Conservation (phyloP, 2,329 filamentous ascomycete species). For the Talaromyces atroroseus region DNA sequence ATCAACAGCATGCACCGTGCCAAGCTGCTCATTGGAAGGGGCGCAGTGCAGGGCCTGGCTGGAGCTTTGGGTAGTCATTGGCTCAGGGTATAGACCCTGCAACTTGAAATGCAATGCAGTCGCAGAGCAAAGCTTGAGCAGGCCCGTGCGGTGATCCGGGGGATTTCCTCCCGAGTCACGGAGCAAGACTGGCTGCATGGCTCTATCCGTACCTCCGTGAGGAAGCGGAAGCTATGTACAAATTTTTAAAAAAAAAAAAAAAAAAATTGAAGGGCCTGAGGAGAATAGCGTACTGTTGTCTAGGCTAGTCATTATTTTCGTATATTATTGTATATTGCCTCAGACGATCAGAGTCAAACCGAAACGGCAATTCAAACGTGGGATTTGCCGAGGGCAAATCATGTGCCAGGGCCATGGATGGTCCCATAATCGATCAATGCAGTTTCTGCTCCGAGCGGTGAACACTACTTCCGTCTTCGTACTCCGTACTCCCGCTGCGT, state of each 20-base stretch:
- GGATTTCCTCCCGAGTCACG: slow-evolving; percentile 5
- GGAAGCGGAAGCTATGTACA: neutral
- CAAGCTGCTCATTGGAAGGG: neutral
- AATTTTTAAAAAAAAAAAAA: too few relatives aligned
- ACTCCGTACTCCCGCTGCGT: neutral
- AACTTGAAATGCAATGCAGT: neutral
- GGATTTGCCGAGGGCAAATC: neutral
- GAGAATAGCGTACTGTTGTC: too few relatives aligned
- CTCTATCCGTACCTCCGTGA: neutral
- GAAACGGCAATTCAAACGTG: neutral
- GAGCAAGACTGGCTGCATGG: neutral
- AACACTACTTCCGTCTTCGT: too few relatives aligned
- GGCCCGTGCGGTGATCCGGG: slow-evolving; percentile 9
- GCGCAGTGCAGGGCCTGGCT: neutral
- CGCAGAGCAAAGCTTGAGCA: slow-evolving; percentile 1
- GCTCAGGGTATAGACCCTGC: neutral
- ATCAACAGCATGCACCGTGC: neutral
- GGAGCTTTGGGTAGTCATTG: neutral
- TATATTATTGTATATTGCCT: too few relatives aligned
- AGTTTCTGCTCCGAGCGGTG: neutral
- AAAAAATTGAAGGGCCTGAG: neutral
- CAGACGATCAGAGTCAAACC: neutral
- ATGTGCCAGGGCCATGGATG: neutral
- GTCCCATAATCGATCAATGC: neutral
- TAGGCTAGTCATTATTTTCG: too few relatives aligned